phyloP scores from a whole-genome alignment of 75 land plant species.

The Pinus tabuliformis region DNA sequence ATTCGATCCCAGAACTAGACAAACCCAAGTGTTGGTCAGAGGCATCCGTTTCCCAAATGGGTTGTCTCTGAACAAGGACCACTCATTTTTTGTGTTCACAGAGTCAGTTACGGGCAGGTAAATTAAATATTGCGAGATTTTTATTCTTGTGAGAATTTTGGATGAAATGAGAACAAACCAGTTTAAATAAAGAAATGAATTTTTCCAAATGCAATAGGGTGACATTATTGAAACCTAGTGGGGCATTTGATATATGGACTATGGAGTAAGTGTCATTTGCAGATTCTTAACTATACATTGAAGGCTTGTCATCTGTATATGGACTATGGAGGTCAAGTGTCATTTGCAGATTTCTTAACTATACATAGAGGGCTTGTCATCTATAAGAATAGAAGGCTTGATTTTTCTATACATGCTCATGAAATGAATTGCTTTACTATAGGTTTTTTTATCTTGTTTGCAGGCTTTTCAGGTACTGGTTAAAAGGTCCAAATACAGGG shows the following conservation, averaged over 20 bases:
- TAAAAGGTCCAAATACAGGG: conserved; percentile 42
- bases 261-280: no score
- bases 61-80: conserved; percentile 42
- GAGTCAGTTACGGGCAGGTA: conserved; percentile 30
- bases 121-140: no score
- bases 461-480: conserved; percentile 45
- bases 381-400: not conserved
- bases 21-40: conserved; percentile 25
- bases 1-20: conserved; percentile 29
- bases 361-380: no score
- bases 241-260: no score
- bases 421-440: not conserved
- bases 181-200: no score
- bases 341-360: no score
- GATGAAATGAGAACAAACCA: no score
- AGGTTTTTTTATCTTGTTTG: not conserved
- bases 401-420: not conserved
- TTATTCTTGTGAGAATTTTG: conserved; percentile 2
- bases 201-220: no score
- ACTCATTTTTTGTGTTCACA: conserved; percentile 24
- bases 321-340: no score
- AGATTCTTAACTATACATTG: no score
- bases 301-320: no score
- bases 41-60: conserved; percentile 38
- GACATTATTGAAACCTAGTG: no score